Evolutionary conservation across 768 basidiomycete genomes (phyloP).

Genomic region (Leucocoprinus sp.): DNA sequence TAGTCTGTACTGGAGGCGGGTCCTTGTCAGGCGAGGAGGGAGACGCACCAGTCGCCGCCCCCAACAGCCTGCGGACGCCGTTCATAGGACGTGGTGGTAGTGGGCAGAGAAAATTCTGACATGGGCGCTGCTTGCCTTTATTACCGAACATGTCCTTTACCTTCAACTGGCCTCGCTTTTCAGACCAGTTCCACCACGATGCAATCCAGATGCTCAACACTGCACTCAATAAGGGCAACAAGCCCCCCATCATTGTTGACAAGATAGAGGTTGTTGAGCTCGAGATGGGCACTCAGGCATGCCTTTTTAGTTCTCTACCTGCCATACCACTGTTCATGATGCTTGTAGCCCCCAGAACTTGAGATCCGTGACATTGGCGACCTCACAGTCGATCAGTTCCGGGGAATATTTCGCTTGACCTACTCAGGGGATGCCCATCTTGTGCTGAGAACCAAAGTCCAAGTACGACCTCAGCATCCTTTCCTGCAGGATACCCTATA

Average conservation of each 20-base stretch:
- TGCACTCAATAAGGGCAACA: slow-evolving; percentile 95
- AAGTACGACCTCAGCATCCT: slow-evolving; percentile 40
- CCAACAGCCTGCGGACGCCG: slow-evolving; percentile 62
- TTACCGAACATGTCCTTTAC: slow-evolving; percentile 63
- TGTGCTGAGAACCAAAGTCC: slow-evolving; percentile 83
- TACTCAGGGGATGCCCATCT: slow-evolving; percentile 93
- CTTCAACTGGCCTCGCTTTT: slow-evolving; percentile 96
- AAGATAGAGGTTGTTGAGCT: slow-evolving; percentile 96
- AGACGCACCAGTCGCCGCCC: slow-evolving; percentile 25
- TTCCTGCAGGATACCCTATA: neutral
- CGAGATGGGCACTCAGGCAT: slow-evolving; percentile 96
- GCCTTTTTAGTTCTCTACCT: slow-evolving; percentile 14
- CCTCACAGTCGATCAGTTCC: slow-evolving; percentile 88
- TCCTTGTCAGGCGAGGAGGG: slow-evolving; percentile 21
- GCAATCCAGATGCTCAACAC: slow-evolving; percentile 95
- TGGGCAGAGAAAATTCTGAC: slow-evolving; percentile 16
- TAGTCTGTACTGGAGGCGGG: slow-evolving; percentile 20
- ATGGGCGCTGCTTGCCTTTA: slow-evolving; percentile 8
- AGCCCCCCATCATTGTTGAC: slow-evolving; percentile 96
- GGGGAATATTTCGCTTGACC: slow-evolving; percentile 92
- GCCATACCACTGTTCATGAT: slow-evolving; percentile 2
- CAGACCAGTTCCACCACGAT: slow-evolving; percentile 92
- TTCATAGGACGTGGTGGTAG: slow-evolving; percentile 39
- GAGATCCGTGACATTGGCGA: slow-evolving; percentile 98
- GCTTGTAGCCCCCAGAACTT: slow-evolving; percentile 83